Conservation (phyloP, 1,284 basidiomycete genomes). For the Leccinum fuscescens region DNA sequence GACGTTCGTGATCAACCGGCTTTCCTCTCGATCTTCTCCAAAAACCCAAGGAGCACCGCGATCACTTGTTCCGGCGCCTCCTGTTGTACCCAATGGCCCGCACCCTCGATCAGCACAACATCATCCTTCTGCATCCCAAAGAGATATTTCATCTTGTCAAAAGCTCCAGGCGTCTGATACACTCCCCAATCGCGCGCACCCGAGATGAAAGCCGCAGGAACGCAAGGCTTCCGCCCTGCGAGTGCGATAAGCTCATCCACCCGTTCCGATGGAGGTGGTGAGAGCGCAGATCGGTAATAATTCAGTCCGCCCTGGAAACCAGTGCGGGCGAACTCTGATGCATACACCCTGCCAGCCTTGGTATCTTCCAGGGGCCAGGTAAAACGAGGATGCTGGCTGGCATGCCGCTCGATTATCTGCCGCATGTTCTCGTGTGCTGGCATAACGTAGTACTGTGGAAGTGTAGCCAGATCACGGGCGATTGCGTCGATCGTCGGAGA, state of each 20-base stretch:
- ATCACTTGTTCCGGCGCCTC: conserved; percentile 39
- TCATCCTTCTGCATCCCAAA: conserved; percentile 39
- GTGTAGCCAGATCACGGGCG: conserved; percentile 35
- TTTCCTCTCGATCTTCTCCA: conserved; percentile 11
- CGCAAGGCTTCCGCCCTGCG: conserved; percentile 37
- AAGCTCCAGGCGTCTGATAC: conserved; percentile 51
- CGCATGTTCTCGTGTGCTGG: conserved; percentile 51
- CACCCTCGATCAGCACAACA: conserved; percentile 52
- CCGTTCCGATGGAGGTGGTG: conserved; percentile 20
- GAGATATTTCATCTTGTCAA: conserved; percentile 42
- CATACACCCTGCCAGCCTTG: conserved; percentile 43
- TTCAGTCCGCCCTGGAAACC: conserved; percentile 66
- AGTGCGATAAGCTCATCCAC: conserved; percentile 17
- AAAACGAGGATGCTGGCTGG: conserved; percentile 22
- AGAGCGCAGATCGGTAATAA: conserved; percentile 45
- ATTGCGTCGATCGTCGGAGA: conserved; percentile 24
- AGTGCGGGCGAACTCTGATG: conserved; percentile 46
- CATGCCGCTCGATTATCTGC: conserved; percentile 39
- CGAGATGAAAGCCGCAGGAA: conserved; percentile 54
- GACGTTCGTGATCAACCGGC: not conserved
- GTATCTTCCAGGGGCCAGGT: conserved; percentile 53
- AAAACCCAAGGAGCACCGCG: conserved; percentile 22
- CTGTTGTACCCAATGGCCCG: conserved; percentile 66
- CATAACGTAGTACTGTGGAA: conserved; percentile 69
- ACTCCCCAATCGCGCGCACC: conserved; percentile 59